These are phyloP conservation scores for Irpex sp. DNA, from an alignment of 1,284 basidiomycete species.

Conservation along the genomic window DNA sequence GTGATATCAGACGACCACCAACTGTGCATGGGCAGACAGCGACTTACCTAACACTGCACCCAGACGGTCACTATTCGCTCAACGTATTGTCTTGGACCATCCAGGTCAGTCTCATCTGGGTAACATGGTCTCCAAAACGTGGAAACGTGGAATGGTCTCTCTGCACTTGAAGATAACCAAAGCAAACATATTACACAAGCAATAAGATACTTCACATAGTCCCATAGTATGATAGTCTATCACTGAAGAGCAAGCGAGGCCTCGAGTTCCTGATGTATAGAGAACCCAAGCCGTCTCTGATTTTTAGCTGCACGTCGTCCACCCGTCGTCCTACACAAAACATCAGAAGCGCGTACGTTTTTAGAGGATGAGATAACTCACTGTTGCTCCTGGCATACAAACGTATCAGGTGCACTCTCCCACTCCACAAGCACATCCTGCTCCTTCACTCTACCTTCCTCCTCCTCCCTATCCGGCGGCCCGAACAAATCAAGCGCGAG, in stretches of 20 bases:
- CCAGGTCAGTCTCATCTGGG: too few species aligned
- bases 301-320: slow-evolving; percentile 91
- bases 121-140: too few species aligned
- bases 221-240: neutral
- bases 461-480: slow-evolving; percentile 48
- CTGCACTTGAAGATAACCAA: neutral
- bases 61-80: too few species aligned
- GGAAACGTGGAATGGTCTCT: too few species aligned
- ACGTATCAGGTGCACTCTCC: slow-evolving; percentile 91
- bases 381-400: slow-evolving; percentile 95
- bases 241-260: slow-evolving; percentile 15
- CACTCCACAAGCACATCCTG: slow-evolving; percentile 84
- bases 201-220: neutral
- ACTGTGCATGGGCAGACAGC: too few species aligned
- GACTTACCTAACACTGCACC: too few species aligned
- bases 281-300: slow-evolving; percentile 83
- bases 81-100: too few species aligned
- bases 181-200: neutral
- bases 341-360: neutral
- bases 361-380: slow-evolving; percentile 27
- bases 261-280: slow-evolving; percentile 71
- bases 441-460: slow-evolving; percentile 49
- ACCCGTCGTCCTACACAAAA: slow-evolving; percentile 64
- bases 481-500: slow-evolving; percentile 91
- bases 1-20: too few species aligned